These are phyloP conservation scores for Chaetomiaceae sp. DNA, from an alignment of 2,329 filamentous ascomycete genomes.

Conservation along the genomic window DNA sequence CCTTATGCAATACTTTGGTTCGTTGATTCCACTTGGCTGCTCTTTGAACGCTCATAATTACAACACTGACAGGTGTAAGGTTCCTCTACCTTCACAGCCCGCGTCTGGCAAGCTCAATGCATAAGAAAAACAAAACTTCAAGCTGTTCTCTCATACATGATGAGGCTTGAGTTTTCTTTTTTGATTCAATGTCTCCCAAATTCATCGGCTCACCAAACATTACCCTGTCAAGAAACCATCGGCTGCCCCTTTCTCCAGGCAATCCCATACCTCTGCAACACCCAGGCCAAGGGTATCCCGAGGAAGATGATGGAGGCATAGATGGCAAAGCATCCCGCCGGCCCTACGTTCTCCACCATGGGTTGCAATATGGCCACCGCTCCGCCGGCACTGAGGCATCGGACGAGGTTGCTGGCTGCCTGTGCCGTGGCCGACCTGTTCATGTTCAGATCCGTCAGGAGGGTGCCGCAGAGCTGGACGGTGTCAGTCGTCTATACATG, in stretches of 20 bases:
- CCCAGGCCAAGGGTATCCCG: neutral
- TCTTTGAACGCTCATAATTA: no score
- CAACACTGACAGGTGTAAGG: no score
- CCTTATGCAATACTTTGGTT: no score
- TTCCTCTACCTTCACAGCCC: no score
- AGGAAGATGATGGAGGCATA: slow-evolving; percentile 16
- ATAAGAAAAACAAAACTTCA: no score
- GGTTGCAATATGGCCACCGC: slow-evolving; percentile 26
- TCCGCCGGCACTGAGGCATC: slow-evolving; percentile 24
- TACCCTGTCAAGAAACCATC: neutral
- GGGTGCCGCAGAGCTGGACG: slow-evolving; percentile 17
- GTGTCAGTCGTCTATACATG: neutral
- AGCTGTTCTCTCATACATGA: no score
- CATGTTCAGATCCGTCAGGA: slow-evolving; percentile 28
- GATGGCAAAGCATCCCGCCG: slow-evolving; percentile 25
- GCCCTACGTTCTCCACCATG: slow-evolving; percentile 18
- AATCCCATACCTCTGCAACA: slow-evolving; percentile 6
- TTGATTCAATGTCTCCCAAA: neutral
- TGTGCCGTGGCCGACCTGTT: slow-evolving; percentile 27
- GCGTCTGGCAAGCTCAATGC: no score
- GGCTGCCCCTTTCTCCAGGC: slow-evolving; percentile 8
- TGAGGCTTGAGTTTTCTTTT: no score
- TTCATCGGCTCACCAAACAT: neutral
- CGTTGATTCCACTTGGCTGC: no score
- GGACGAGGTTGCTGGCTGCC: slow-evolving; percentile 26